phyloP scores from a whole-genome alignment of 805 yeast genomes.

The Wickerhamomyces kurtzmanii region DNA sequence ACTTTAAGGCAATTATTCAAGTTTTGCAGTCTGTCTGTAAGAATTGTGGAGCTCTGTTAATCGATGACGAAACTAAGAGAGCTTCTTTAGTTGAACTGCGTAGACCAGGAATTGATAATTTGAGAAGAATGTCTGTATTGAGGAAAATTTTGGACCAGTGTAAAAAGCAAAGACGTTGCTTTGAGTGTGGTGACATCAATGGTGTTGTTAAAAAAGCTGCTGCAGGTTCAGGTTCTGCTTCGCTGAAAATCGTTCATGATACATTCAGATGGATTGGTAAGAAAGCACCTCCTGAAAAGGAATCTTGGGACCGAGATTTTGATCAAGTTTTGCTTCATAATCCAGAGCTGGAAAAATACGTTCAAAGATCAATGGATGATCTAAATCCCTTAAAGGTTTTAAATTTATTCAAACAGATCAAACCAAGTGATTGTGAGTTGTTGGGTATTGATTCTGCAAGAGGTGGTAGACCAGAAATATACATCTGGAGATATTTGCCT shows the following conservation, averaged over 20 bases:
- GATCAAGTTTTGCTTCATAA: constrained; percentile 60
- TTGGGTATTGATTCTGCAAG: constrained; percentile 81
- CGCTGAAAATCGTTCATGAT: constrained; percentile 91
- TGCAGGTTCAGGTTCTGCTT: constrained; percentile 85
- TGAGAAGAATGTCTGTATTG: constrained; percentile 83
- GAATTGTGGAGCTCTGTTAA: constrained; percentile 67
- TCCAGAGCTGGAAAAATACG: constrained; percentile 84
- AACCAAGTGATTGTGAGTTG: constrained; percentile 84
- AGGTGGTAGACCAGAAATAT: constrained; percentile 93
- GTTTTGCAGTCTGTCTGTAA: constrained; percentile 90
- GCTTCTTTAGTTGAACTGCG: constrained; percentile 70
- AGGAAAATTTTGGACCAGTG: constrained; percentile 85
- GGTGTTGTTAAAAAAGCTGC: constrained; percentile 98
- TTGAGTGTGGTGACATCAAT: constrained; percentile 77
- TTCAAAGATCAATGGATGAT: constrained; percentile 85
- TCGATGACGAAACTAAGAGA: constrained; percentile 65
- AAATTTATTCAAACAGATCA: constrained; percentile 76
- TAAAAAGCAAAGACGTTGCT: constrained; percentile 88
- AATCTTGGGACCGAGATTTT: constrained; percentile 81
- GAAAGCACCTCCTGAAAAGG: constrained; percentile 75
- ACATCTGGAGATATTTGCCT: constrained; percentile 93
- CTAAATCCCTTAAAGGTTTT: constrained; percentile 86
- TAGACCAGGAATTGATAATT: constrained; percentile 80
- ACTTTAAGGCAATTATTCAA: constrained; percentile 82
- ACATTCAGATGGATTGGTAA: constrained; percentile 94